Evolutionary conservation across 2,329 filamentous ascomycete genomes (phyloP), one percentile per base, ranked within the genome.

Genomic region (Paraphaeosphaeria minitans): DNA sequence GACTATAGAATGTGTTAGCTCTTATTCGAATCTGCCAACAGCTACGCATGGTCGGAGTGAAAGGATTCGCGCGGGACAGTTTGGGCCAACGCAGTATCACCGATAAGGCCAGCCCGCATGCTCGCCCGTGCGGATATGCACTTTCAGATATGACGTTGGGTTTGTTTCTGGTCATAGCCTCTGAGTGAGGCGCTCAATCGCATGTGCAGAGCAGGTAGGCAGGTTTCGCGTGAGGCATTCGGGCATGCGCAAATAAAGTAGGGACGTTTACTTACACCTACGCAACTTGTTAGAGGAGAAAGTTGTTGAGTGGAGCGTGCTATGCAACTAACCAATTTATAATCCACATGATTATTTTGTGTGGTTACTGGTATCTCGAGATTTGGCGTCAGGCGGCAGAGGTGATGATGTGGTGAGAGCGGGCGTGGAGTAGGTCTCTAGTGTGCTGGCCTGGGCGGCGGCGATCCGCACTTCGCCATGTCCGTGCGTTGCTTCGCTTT

Each of bases 261-360:
- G 41, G 19, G 37, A 50, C 52, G 22, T 48, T 50, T 56, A 53
- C 64, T 66, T 66, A 66, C 64, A 66, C 64, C 64, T 66, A 54
- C 29, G n/a, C 31, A 33, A 7, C 24, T 29, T 7, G 53, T 58
- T 46, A 58, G 48, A 41, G 42, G 7, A 41, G 42, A 6, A 24
- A 43, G 29, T 16, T 5, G 22, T 3, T 10, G 24, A 29, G 47
- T 4, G 10, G 2, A 29, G 16, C n/a, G 8, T 43, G 41, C 6
- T 14, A 24, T 14, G 14, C 14, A n/a, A 21, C 48, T 21, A 54
- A 95, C 92, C 92, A 96, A 86, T 93, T 92, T 77, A 95, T 81
- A 79, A 96, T 90, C 91, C 91, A 96, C 92, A 96, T 96, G 66
- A 13, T 57, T 31, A 19, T 37, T 33, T 22, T 42, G 43, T 39